Conservation (phyloP, 1,284 basidiomycete genomes). For the Leccinum solheimii region DNA sequence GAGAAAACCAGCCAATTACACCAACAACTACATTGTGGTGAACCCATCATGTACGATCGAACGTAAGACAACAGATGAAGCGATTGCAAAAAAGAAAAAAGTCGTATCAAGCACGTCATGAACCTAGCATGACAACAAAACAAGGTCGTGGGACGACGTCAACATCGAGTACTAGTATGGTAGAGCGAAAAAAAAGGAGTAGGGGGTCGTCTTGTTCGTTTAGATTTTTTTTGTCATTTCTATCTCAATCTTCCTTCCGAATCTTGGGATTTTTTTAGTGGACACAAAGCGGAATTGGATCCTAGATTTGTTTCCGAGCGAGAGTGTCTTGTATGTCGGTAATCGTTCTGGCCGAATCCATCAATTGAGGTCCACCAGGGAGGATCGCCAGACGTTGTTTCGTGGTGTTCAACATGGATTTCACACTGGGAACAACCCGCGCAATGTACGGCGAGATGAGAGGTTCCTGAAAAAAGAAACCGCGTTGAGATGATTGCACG, state of each 20-base stretch:
- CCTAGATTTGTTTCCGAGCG: conserved; percentile 52
- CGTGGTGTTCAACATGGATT: conserved; percentile 69
- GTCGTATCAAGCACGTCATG: conserved; percentile 27
- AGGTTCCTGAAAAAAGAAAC: conserved; percentile 55
- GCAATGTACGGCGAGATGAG: conserved; percentile 78
- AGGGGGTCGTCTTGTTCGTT: conserved; percentile 2
- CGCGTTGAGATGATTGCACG: conserved; percentile 8
- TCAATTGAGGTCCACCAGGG: conserved; percentile 63
- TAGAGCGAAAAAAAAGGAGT: not conserved
- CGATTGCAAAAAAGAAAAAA: conserved; percentile 11
- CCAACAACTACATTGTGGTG: conserved; percentile 26
- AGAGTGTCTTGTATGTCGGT: conserved; percentile 73
- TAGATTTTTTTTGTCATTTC: not conserved
- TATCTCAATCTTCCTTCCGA: not conserved
- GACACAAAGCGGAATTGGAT: not conserved
- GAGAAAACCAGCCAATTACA: conserved; percentile 17
- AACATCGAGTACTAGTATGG: not conserved
- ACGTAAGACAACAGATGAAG: conserved; percentile 8
- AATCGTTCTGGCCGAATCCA: conserved; percentile 67
- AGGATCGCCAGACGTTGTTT: conserved; percentile 75
- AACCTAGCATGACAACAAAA: conserved; percentile 26
- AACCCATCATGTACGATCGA: conserved; percentile 9
- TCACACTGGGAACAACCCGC: conserved; percentile 75
- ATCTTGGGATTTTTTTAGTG: not conserved
- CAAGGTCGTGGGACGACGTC: not conserved